phyloP scores from a whole-genome alignment of 768 basidiomycete genomes.

The Suillus subaureus region DNA sequence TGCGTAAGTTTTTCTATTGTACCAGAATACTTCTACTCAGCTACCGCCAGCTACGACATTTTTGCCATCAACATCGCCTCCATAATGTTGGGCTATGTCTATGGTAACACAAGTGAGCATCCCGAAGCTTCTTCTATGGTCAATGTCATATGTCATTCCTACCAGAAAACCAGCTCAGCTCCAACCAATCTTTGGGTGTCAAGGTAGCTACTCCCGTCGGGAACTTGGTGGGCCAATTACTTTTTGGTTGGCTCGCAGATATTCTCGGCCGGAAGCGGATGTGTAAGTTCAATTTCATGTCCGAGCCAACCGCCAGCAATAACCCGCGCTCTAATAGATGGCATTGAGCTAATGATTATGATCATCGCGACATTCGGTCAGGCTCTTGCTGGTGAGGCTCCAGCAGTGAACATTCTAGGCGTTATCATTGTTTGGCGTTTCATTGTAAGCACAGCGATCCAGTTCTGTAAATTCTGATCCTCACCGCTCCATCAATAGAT shows the following conservation, averaged over 20 bases:
- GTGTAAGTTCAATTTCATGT: conserved; percentile 51
- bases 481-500: conserved; percentile 38
- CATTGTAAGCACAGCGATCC: conserved; percentile 42
- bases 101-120: conserved; percentile 40
- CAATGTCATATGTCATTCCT: conserved; percentile 1
- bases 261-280: conserved; percentile 75
- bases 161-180: conserved; percentile 32
- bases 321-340: conserved; percentile 33
- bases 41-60: conserved; percentile 61
- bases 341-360: conserved; percentile 72
- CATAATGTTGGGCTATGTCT: conserved; percentile 83
- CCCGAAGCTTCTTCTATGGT: background rate
- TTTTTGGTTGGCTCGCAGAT: conserved; percentile 85
- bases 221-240: conserved; percentile 71
- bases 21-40: background rate
- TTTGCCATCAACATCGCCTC: conserved; percentile 90
- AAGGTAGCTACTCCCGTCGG: conserved; percentile 80
- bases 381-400: conserved; percentile 68
- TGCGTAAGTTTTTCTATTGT: conserved; percentile 45
- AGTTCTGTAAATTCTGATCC: background rate
- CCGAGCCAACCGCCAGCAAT: background rate
- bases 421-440: conserved; percentile 85
- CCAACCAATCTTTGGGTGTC: conserved; percentile 73
- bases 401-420: conserved; percentile 72
- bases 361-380: conserved; percentile 80